Evolutionary conservation across 352 stramenopile species (phyloP).

Genomic region (Globisporangium spinosum): DNA sequence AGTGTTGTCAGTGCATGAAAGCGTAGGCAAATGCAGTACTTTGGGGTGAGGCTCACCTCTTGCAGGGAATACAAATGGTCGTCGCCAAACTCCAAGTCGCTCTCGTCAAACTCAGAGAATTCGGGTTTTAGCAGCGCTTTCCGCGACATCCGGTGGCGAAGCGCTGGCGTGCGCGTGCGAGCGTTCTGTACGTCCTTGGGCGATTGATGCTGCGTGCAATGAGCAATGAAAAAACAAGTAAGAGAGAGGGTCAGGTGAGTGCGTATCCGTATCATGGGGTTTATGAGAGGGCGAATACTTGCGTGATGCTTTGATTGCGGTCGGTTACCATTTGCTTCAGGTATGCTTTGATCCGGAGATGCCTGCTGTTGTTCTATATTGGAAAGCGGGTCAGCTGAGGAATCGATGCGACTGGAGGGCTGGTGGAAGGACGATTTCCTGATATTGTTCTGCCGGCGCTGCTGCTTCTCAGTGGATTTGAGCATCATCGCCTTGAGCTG

Average conservation of each 20-base stretch:
- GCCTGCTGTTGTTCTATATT: not conserved
- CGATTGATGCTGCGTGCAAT: constrained; percentile 19
- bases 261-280: not conserved
- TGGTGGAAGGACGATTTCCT: not conserved
- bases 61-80: constrained; percentile 27
- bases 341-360: constrained; percentile 1
- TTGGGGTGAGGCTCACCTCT: constrained; percentile 19
- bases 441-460: not conserved
- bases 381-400: not conserved
- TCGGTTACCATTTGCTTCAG: not conserved
- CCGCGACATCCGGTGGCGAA: constrained; percentile 22
- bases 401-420: not conserved
- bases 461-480: constrained; percentile 1
- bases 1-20: not conserved
- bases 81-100: not conserved
- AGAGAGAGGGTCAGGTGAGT: not conserved
- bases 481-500: constrained; percentile 15
- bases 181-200: constrained; percentile 31
- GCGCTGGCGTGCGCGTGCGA: constrained; percentile 37
- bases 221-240: not conserved
- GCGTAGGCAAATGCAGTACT: not conserved
- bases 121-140: constrained; percentile 19
- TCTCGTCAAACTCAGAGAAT: constrained; percentile 6
- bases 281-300: not conserved
- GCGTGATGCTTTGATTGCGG: constrained; percentile 6